These are phyloP conservation scores for Claviceps pazoutovae DNA, from an alignment of 2,329 filamentous ascomycete genomes.

Conservation along the genomic window DNA sequence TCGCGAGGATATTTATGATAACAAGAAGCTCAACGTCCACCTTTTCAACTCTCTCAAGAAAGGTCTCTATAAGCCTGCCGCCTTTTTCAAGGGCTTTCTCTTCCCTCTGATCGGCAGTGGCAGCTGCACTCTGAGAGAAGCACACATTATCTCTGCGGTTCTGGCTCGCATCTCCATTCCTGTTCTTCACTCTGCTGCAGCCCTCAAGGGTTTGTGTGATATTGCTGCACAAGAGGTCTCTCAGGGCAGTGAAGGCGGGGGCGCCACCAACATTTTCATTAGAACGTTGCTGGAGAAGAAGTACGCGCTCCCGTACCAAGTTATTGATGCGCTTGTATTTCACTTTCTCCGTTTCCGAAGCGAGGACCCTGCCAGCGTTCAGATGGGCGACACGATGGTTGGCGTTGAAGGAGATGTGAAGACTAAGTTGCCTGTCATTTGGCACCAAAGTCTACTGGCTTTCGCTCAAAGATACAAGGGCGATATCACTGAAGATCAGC, in stretches of 20 bases:
- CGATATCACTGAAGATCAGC: slow-evolving; percentile 89
- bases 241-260: slow-evolving; percentile 70
- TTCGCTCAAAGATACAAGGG: slow-evolving; percentile 93
- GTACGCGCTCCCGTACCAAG: slow-evolving; percentile 88
- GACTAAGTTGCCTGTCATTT: slow-evolving; percentile 73
- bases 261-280: slow-evolving; percentile 91
- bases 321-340: slow-evolving; percentile 88
- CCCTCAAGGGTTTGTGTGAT: slow-evolving; percentile 82
- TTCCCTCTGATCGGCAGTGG: slow-evolving; percentile 78
- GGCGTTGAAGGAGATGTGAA: slow-evolving; percentile 33
- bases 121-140: slow-evolving; percentile 84
- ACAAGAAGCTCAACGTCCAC: slow-evolving; percentile 89
- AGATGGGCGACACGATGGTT: slow-evolving; percentile 39
- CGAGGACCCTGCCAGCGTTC: slow-evolving; percentile 44
- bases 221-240: slow-evolving; percentile 84
- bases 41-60: slow-evolving; percentile 90
- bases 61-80: slow-evolving; percentile 79
- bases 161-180: slow-evolving; percentile 75
- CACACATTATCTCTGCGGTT: slow-evolving; percentile 79
- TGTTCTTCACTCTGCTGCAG: slow-evolving; percentile 82
- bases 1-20: slow-evolving; percentile 87
- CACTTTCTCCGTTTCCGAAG: slow-evolving; percentile 86
- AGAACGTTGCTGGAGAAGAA: slow-evolving; percentile 89
- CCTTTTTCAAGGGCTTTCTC: slow-evolving; percentile 92
- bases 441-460: slow-evolving; percentile 85